These are phyloP conservation scores for Viridothelium virens DNA, from an alignment of 495 filamentous ascomycete genomes.

Conservation along the genomic window DNA sequence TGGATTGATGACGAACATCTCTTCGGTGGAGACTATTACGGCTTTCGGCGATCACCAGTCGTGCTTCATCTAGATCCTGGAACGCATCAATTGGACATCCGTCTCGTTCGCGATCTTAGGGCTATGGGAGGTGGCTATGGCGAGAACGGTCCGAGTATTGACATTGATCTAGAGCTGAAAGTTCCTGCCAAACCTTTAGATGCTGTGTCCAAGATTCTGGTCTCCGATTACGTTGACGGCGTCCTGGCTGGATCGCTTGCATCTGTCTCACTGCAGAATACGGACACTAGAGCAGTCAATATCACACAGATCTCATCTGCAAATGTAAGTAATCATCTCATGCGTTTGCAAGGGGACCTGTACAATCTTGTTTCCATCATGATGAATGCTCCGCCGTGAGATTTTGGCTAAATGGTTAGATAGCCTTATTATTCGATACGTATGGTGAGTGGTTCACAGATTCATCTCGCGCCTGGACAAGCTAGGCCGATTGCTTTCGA, in stretches of 20 bases:
- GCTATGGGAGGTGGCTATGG: constrained; percentile 42
- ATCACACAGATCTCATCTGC: constrained; percentile 30
- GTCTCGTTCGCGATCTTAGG: constrained; percentile 48
- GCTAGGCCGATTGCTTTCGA: constrained; percentile 35
- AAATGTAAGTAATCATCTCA: constrained; percentile 32
- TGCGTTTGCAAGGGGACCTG: constrained; percentile 13
- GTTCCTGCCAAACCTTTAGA: constrained; percentile 12
- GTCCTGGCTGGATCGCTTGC: constrained; percentile 40
- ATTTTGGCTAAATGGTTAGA: neutral
- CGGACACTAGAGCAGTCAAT: constrained; percentile 26
- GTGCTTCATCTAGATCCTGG: constrained; percentile 46
- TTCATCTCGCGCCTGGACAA: constrained; percentile 39
- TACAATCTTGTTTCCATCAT: neutral
- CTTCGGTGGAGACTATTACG: constrained; percentile 53
- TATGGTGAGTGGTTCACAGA: constrained; percentile 16
- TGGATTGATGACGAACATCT: constrained; percentile 44
- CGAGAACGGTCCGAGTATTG: constrained; percentile 37
- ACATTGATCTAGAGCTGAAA: constrained; percentile 33
- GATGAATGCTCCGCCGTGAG: neutral
- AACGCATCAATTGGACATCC: constrained; percentile 44
- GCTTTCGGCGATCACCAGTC: constrained; percentile 42
- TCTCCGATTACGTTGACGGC: constrained; percentile 24
- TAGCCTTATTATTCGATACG: constrained; percentile 11
- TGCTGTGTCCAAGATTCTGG: neutral
- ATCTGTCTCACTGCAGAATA: constrained; percentile 45